A percentile compares a stretch with the other conserved stretches of the same genome.
phyloP scores from a whole-genome alignment of 495 filamentous ascomycete genomes.

The Evernia prunastri region DNA sequence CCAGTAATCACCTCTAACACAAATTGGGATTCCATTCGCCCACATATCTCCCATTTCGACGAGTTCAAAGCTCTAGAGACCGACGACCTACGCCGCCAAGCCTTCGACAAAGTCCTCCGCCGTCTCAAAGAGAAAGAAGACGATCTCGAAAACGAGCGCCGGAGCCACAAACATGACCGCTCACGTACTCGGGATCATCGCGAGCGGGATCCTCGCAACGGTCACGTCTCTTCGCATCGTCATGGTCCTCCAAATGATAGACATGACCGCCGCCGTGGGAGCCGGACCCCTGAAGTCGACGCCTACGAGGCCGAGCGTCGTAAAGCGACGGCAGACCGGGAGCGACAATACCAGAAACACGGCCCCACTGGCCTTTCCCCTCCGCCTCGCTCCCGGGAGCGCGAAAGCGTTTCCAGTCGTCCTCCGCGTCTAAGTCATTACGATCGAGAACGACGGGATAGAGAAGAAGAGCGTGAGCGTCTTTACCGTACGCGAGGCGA shows the following conservation, averaged over 20 bases:
- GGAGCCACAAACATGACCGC: constrained; percentile 45
- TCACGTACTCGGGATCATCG: constrained; percentile 46
- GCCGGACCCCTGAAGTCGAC: constrained; percentile 77
- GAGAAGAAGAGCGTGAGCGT: constrained; percentile 79
- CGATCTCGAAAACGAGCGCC: constrained; percentile 68
- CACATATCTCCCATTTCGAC: constrained; percentile 67
- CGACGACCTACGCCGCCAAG: constrained; percentile 72
- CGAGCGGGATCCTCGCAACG: constrained; percentile 49
- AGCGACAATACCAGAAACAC: constrained; percentile 76
- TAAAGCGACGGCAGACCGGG: constrained; percentile 78
- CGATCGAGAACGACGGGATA: constrained; percentile 66
- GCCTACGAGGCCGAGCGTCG: constrained; percentile 83
- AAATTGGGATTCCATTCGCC: constrained; percentile 78
- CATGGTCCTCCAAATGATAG: constrained; percentile 45
- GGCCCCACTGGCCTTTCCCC: constrained; percentile 58
- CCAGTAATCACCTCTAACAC: constrained; percentile 72
- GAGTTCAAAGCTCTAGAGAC: constrained; percentile 77
- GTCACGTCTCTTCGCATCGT: constrained; percentile 31
- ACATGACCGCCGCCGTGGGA: constrained; percentile 48
- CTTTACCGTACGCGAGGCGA: constrained; percentile 78
- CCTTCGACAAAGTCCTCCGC: constrained; percentile 89
- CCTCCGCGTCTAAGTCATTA: constrained; percentile 43
- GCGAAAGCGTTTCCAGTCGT: constrained; percentile 33
- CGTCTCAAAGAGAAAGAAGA: constrained; percentile 88
- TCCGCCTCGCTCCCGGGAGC: constrained; percentile 51